Base-by-base conservation (phyloP, 2,329 filamentous ascomycete genomes). In the Ophiobolus disseminans region DNA sequence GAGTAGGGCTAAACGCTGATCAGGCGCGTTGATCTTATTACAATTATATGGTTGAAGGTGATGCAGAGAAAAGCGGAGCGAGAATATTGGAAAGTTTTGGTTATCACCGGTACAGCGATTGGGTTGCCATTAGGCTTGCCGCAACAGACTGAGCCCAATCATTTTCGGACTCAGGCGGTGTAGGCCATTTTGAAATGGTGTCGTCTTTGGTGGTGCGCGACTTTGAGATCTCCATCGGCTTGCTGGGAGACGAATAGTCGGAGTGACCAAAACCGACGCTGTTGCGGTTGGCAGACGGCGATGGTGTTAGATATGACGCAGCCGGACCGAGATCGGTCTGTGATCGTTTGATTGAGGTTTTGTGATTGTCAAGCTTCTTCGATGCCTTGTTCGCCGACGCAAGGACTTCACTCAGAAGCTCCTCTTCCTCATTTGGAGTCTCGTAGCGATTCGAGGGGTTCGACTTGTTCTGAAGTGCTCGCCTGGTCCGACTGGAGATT, bases 361-460 rank as follows among this genome's bases (percentile, higher is more conserved):
- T 68, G 82, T 60, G 69, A 36, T 57, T 53, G 48, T 86, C 90
- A 51, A 96, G 79, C 8, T 85, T 86, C 68, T 85, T 87, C 66
- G 89, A 88, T 6, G 86, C 90, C 53, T 84, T 85, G 63, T 87
- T 87, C 0, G 91, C 89, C 5, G 89, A 90, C 39, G 86, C 83
- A 32, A 97, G 79, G 16, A 86, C 91, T 74, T 99, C 94, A 60
- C 97, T 92, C 8, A 97, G 81, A 8, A 99, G 82, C 75, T 99
- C 94, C 50, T 99, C 94, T 68, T 97, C 93, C 73, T 99, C 94
- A 64, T 96, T 92, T 1, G 94, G 91, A 0, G 92, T 92, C 68
- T 99, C 94, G 69, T 97, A 97, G 54, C 90, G 87, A 63, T 89
- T 88, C 39, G 89, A 85, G 4, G 89, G 88, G 54, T 91, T 87